Evolutionary conservation across 441 rosid species (phyloP).

Genomic region (Adansonia rubrostipa): DNA sequence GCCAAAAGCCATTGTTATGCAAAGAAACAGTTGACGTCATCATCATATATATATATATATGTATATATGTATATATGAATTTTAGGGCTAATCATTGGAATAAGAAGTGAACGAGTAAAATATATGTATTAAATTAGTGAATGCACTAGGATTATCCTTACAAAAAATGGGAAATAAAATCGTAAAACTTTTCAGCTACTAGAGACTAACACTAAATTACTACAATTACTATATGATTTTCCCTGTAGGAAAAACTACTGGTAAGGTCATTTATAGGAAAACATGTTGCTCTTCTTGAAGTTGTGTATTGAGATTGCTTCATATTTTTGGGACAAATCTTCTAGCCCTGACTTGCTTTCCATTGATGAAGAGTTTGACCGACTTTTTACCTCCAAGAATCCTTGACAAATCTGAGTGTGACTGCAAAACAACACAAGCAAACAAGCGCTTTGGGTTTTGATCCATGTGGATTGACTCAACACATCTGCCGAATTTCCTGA

Average conservation of each 20-base stretch:
- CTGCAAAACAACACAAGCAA: conserved; percentile 27
- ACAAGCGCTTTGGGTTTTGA: neutral
- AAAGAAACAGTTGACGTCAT: neutral
- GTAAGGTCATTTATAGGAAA: neutral
- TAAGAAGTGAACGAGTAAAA: too few species aligned
- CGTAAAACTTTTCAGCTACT: neutral
- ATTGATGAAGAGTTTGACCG: conserved; percentile 21
- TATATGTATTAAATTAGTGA: too few species aligned
- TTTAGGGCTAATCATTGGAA: too few species aligned
- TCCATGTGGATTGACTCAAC: conserved; percentile 32
- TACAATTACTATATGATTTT: neutral
- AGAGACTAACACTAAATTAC: neutral
- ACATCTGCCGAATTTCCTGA: conserved; percentile 28
- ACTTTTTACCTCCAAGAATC: conserved; percentile 26
- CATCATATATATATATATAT: too few species aligned
- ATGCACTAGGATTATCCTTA: too few species aligned
- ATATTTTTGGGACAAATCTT: conserved; percentile 4
- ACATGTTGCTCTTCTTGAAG: neutral
- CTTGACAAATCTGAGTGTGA: conserved; percentile 13
- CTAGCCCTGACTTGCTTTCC: conserved; percentile 38
- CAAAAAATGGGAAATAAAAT: too few species aligned
- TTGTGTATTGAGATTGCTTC: neutral
- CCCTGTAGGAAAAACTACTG: neutral
- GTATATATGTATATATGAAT: too few species aligned
- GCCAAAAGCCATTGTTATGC: too few species aligned